Percentiles rank a stretch among this genome's conserved stretches.
phyloP scores from a whole-genome alignment of 164 flowering plant genomes.

The Chloranthus sessilifolius region DNA sequence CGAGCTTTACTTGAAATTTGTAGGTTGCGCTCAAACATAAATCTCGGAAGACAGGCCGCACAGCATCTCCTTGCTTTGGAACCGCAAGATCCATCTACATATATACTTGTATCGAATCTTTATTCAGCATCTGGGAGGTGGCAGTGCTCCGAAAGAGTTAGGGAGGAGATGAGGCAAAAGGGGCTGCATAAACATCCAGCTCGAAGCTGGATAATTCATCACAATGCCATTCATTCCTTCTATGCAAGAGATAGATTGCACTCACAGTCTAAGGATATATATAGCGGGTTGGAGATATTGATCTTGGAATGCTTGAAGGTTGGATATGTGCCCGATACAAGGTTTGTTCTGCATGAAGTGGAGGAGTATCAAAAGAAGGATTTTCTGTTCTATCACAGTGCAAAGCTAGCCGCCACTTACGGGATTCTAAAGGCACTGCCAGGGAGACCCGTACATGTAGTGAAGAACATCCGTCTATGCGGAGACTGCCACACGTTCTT shows the following conservation, averaged over 20 bases:
- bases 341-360: slow-evolving; percentile 89
- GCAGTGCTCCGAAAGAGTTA: slow-evolving; percentile 65
- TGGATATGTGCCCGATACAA: slow-evolving; percentile 88
- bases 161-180: slow-evolving; percentile 65
- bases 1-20: slow-evolving; percentile 80
- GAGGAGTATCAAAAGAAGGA: slow-evolving; percentile 84
- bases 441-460: slow-evolving; percentile 52
- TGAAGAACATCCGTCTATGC: slow-evolving; percentile 74
- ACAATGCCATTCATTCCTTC: slow-evolving; percentile 60
- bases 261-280: slow-evolving; percentile 58
- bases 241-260: slow-evolving; percentile 76
- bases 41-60: slow-evolving; percentile 50
- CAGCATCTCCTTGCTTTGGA: slow-evolving; percentile 54
- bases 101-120: slow-evolving; percentile 65
- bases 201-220: slow-evolving; percentile 71
- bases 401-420: slow-evolving; percentile 73
- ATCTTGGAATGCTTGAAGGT: slow-evolving; percentile 67
- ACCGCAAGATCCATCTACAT: slow-evolving; percentile 69
- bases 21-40: slow-evolving; percentile 39
- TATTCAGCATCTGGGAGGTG: slow-evolving; percentile 90
- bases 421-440: slow-evolving; percentile 53
- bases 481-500: slow-evolving; percentile 90
- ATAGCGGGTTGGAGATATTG: slow-evolving; percentile 65
- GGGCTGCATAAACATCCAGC: slow-evolving; percentile 65
- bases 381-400: slow-evolving; percentile 79